phyloP scores from a whole-genome alignment of 768 basidiomycete species.

The Podaxis sp. region DNA sequence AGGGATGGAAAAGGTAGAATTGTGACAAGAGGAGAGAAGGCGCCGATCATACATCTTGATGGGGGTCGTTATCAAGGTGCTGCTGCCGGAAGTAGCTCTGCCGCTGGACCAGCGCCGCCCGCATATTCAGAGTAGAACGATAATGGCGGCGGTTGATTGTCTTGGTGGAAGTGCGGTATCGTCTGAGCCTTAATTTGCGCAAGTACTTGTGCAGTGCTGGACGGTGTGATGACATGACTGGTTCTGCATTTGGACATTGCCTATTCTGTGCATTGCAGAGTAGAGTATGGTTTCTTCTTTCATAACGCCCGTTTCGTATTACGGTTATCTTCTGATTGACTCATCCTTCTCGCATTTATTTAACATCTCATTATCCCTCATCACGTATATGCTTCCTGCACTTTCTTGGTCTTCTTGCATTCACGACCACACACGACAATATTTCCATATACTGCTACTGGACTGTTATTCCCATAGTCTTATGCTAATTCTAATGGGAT shows the following conservation, averaged over 20 bases:
- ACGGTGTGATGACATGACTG: background rate
- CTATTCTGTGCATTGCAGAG: background rate
- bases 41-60: constrained; percentile 38
- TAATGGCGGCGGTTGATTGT: background rate
- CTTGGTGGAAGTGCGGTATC: background rate
- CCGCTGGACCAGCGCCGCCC: constrained; percentile 25
- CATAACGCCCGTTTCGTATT: background rate
- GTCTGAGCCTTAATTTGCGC: background rate
- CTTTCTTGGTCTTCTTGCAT: background rate
- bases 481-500: background rate
- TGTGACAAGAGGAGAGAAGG: constrained; percentile 25
- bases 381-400: background rate
- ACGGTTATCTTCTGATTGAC: background rate
- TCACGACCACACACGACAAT: background rate
- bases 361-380: background rate
- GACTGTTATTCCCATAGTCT: background rate
- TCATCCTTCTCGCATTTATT: background rate
- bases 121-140: constrained; percentile 19
- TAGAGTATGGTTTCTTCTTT: background rate
- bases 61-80: constrained; percentile 31
- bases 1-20: constrained; percentile 32
- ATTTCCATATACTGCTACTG: background rate
- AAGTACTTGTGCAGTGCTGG: background rate
- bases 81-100: constrained; percentile 3
- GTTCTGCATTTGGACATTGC: constrained; percentile 5